These are phyloP conservation scores for Claviceps pazoutovae DNA, from an alignment of 2,329 filamentous ascomycete genomes.

Conservation along the genomic window DNA sequence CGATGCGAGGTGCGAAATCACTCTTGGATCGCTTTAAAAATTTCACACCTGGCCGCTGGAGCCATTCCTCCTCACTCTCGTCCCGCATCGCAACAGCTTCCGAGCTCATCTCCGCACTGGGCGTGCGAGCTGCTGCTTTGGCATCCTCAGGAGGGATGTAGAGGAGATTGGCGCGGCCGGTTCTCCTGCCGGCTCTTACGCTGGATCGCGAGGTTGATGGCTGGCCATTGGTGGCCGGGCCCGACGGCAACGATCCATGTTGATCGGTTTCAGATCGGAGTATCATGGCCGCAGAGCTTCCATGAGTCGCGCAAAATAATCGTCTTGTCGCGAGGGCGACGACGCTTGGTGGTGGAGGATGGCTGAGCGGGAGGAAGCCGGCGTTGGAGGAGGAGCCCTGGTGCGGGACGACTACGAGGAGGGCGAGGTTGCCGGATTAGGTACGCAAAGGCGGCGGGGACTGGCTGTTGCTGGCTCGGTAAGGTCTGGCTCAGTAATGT, in stretches of 20 bases:
- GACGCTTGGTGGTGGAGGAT: conserved; percentile 9
- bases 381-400: conserved; percentile 12
- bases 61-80: conserved; percentile 21
- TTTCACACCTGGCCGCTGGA: conserved; percentile 31
- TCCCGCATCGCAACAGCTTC: conserved; percentile 14
- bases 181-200: conserved; percentile 15
- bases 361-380: conserved; percentile 6
- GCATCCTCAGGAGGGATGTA: conserved; percentile 18
- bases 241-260: conserved; percentile 17
- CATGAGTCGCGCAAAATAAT: conserved; percentile 10
- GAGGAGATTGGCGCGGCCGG: conserved; percentile 15
- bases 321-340: conserved; percentile 12
- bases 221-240: conserved; percentile 16
- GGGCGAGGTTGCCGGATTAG: conserved; percentile 5
- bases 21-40: conserved; percentile 43
- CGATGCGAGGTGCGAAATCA: conserved; percentile 33
- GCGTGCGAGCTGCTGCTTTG: conserved; percentile 30
- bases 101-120: conserved; percentile 26
- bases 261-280: conserved; percentile 15
- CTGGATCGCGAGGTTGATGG: conserved; percentile 17
- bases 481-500: too few relatives aligned
- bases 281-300: conserved; percentile 17
- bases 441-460: background rate
- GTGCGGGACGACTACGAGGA: conserved; percentile 2
- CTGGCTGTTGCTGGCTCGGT: background rate